phyloP scores from a whole-genome alignment of 2,329 filamentous ascomycete genomes.

The Talaromyces sp. region DNA sequence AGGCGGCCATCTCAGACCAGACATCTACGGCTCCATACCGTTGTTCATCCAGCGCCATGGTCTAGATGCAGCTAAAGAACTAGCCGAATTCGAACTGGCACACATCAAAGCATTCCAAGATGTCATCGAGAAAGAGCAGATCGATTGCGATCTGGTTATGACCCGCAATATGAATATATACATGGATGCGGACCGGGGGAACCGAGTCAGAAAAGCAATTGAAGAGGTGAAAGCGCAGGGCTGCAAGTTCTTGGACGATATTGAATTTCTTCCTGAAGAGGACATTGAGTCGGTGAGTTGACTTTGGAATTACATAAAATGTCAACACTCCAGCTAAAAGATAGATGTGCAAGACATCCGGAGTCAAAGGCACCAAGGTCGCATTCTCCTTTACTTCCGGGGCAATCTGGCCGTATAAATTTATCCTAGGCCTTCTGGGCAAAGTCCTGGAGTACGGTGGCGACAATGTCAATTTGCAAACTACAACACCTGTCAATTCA shows the following conservation, averaged over 20 bases:
- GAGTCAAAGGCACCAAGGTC: constrained; percentile 35
- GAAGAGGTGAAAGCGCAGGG: constrained; percentile 25
- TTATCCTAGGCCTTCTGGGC: constrained; percentile 48
- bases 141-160: constrained; percentile 42
- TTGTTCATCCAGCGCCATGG: constrained; percentile 33
- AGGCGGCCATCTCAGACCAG: constrained; percentile 40
- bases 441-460: not conserved
- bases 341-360: too few relatives aligned
- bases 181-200: constrained; percentile 28
- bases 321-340: not conserved
- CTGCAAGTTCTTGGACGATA: constrained; percentile 24
- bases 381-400: constrained; percentile 32
- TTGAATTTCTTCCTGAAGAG: constrained; percentile 21
- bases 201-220: constrained; percentile 22
- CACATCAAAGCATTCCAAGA: constrained; percentile 40
- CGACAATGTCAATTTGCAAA: constrained; percentile 48
- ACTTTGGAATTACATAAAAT: not conserved
- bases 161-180: constrained; percentile 40
- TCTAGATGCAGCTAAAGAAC: constrained; percentile 30
- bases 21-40: constrained; percentile 37
- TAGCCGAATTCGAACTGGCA: constrained; percentile 37
- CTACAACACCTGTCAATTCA: constrained; percentile 43
- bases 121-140: constrained; percentile 35
- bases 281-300: constrained; percentile 25
- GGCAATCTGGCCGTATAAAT: constrained; percentile 64